Evolutionary conservation across 805 yeast species (phyloP).

Genomic region (Candida xiaguanensis): DNA sequence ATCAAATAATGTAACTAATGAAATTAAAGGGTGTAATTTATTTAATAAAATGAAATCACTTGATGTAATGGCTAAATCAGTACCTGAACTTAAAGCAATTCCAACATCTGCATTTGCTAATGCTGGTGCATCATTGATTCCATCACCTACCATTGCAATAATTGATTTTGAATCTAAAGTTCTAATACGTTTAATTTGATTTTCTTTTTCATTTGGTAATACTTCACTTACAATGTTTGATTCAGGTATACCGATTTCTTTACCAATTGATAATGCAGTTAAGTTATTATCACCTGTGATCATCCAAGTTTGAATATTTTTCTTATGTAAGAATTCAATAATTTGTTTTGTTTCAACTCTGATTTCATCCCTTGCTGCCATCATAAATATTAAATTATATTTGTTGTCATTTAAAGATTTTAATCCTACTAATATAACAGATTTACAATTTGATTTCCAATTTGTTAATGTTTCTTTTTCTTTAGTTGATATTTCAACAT

Average conservation of each 20-base stretch:
- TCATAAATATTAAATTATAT: conserved; percentile 37
- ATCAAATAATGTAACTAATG: conserved; percentile 53
- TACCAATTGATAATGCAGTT: conserved; percentile 68
- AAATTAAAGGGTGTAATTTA: conserved; percentile 47
- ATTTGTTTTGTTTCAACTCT: conserved; percentile 56
- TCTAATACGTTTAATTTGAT: conserved; percentile 54
- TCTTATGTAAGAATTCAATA: conserved; percentile 30
- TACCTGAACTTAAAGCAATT: conserved; percentile 70
- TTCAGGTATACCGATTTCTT: conserved; percentile 50
- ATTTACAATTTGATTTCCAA: conserved; percentile 66
- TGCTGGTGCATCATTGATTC: conserved; percentile 82
- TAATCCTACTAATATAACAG: conserved; percentile 55
- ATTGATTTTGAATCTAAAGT: conserved; percentile 23
- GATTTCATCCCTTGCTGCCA: conserved; percentile 60
- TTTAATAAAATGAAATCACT: conserved; percentile 67
- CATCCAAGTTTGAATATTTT: conserved; percentile 63
- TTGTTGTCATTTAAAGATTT: conserved; percentile 24
- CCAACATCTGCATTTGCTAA: conserved; percentile 74
- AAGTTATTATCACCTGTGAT: conserved; percentile 68
- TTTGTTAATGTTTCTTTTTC: conserved; percentile 27
- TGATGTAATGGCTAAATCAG: conserved; percentile 71
- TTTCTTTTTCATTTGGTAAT: conserved; percentile 69
- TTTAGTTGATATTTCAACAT: conserved; percentile 30
- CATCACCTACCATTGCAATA: conserved; percentile 82
- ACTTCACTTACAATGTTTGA: conserved; percentile 62